Evolutionary conservation across 176 grass and related monocot genomes (phyloP).

Genomic region (Lolium perenne): DNA sequence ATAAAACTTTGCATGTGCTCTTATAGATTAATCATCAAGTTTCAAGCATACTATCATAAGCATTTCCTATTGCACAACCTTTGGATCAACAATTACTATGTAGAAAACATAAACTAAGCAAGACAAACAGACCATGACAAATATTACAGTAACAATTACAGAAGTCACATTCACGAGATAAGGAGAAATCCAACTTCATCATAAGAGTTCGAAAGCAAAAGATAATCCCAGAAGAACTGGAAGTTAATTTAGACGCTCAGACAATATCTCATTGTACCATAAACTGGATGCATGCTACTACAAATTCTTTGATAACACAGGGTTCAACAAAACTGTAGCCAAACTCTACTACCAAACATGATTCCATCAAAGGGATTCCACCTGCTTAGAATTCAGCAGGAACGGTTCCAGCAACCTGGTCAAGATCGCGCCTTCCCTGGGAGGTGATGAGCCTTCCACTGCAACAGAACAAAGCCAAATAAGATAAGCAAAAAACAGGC

Average conservation of each 20-base stretch:
- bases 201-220: constrained; percentile 2
- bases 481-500: neutral
- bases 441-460: constrained; percentile 79
- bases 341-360: constrained; percentile 31
- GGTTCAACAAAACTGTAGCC: constrained; percentile 42
- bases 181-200: neutral
- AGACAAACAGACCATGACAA: neutral
- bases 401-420: constrained; percentile 71
- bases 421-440: constrained; percentile 78
- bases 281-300: constrained; percentile 18
- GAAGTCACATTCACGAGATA: neutral
- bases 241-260: constrained; percentile 26
- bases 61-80: too few relatives aligned
- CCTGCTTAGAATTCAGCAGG: constrained; percentile 42
- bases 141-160: neutral
- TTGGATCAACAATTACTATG: too few relatives aligned
- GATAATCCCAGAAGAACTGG: neutral
- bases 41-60: too few relatives aligned
- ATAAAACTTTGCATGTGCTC: too few relatives aligned
- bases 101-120: too few relatives aligned
- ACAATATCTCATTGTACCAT: constrained; percentile 27
- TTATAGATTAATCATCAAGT: too few relatives aligned
- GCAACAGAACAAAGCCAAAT: constrained; percentile 4
- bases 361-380: neutral
- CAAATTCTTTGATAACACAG: constrained; percentile 24